Evolutionary conservation across 2,329 filamentous ascomycete species (phyloP), one percentile per base, ranked within the genome.

Genomic region (Fusarium odoratissimum): DNA sequence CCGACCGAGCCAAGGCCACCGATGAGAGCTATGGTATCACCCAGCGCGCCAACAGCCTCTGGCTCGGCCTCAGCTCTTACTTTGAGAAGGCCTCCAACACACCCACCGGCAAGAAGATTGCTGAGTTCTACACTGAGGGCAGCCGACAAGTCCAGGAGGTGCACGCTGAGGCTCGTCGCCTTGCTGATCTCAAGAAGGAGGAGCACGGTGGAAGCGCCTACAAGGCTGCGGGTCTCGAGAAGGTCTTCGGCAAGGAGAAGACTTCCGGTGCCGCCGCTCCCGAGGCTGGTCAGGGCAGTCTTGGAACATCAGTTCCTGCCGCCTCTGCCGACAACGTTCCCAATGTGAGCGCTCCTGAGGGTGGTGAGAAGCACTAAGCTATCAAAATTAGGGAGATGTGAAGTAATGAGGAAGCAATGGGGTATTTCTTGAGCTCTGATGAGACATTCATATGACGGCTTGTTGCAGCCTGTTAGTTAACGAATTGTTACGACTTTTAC

Each of bases 131-230:
- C 84, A 88, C 91, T 12, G 87, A 94, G 76, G 90, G 93, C 72
- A 91, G 92, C 81, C 94, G 94, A 85, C 95, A 98, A 84, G 95
- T 98, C 37, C 88, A 94, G 77, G 96, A 99, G 80, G 96, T 99
- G 51, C 96, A 99, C 84, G 89, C 88, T 71, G 96, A 99, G 87
- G 96, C 96, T 37, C 89, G 92, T 72, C 91, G 96, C 76, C 87
- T 99, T 60, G 95, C 95, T 55, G 91, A 97, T 74, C 83, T 99
- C 75, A 98, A 98, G 91, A 91, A 90, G 81, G 83, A 90, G 69
- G 86, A 90, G 80, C 82, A 86, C 49, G 89, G 88, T 25, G 87
- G 87, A 56, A 89, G 85, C 72, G 88, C 90, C 49, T 87, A 89
- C 82, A 89, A 89, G 84, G 86, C 88, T 5, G 81, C 87, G 12